Percentiles rank a stretch among this genome's conserved stretches.
Conservation (phyloP, 2,329 filamentous ascomycete genomes). For the Xenoacremonium recifei region DNA sequence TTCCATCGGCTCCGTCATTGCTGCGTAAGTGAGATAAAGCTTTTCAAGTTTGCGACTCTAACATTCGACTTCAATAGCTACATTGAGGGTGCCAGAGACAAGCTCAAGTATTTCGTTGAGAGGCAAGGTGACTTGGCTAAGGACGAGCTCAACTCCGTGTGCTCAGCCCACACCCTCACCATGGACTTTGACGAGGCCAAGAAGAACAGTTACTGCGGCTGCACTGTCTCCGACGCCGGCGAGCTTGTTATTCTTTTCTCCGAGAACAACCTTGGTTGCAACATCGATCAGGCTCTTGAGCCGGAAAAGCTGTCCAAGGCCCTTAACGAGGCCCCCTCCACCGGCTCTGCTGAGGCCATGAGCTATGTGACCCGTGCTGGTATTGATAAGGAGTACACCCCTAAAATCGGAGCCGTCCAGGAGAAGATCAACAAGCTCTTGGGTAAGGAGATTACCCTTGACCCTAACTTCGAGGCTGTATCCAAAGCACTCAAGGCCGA, state of each 20-base stretch:
- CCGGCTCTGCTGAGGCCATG: slow-evolving; percentile 28
- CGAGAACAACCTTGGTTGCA: slow-evolving; percentile 41
- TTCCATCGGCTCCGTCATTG: slow-evolving; percentile 44
- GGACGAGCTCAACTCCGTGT: slow-evolving; percentile 48
- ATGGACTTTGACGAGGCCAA: slow-evolving; percentile 45
- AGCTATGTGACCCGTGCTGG: slow-evolving; percentile 42
- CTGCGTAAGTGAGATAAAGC: too few species aligned
- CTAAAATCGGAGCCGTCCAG: slow-evolving; percentile 36
- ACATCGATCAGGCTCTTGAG: slow-evolving; percentile 40
- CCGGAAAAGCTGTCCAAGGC: slow-evolving; percentile 39
- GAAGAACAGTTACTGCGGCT: slow-evolving; percentile 44
- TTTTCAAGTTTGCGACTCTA: neutral
- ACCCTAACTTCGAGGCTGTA: slow-evolving; percentile 45
- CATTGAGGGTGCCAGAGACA: slow-evolving; percentile 38
- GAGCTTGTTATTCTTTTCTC: slow-evolving; percentile 49
- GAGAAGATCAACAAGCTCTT: slow-evolving; percentile 39
- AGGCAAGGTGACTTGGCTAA: slow-evolving; percentile 37
- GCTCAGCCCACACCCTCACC: slow-evolving; percentile 41
- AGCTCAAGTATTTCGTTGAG: slow-evolving; percentile 38
- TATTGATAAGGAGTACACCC: slow-evolving; percentile 43
- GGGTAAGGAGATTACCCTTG: slow-evolving; percentile 42
- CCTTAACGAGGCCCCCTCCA: slow-evolving; percentile 42
- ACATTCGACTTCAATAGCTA: slow-evolving; percentile 37
- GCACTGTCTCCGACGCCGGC: slow-evolving; percentile 40
- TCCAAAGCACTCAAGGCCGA: slow-evolving; percentile 39